phyloP scores from a whole-genome alignment of 148 eudicot genomes.

The Rhododendron mucronatum region DNA sequence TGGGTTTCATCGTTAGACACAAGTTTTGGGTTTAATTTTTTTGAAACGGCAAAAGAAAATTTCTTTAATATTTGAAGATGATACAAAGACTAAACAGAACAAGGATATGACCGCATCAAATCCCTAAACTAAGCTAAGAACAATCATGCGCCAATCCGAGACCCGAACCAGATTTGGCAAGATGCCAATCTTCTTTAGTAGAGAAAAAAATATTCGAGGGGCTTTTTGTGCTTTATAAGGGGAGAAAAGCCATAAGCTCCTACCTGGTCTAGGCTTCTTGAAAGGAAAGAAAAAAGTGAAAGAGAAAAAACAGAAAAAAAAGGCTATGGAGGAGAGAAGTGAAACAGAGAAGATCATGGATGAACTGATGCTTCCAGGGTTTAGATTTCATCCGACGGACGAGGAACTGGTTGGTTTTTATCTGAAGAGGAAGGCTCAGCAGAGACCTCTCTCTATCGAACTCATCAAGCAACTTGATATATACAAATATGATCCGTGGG shows the following conservation, averaged over 20 bases:
- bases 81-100: too few species aligned
- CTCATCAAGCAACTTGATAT: slow-evolving; percentile 85
- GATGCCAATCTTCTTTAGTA: not conserved
- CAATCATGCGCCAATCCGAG: too few species aligned
- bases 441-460: slow-evolving; percentile 71
- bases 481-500: slow-evolving; percentile 92
- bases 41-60: too few species aligned
- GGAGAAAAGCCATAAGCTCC: not conserved
- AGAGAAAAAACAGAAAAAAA: not conserved
- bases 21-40: not conserved
- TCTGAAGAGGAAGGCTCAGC: slow-evolving; percentile 74
- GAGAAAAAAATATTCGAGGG: not conserved
- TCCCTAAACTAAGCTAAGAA: too few species aligned
- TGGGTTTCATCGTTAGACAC: not conserved
- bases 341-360: slow-evolving; percentile 42
- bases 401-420: slow-evolving; percentile 93
- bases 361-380: slow-evolving; percentile 77
- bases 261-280: not conserved
- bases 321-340: slow-evolving; percentile 42
- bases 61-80: too few species aligned
- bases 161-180: too few species aligned
- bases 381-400: slow-evolving; percentile 90
- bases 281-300: not conserved
- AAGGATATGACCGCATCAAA: too few species aligned
- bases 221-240: not conserved